Conservation (phyloP, 163 green algal species). For the Scenedesmus sp. region DNA sequence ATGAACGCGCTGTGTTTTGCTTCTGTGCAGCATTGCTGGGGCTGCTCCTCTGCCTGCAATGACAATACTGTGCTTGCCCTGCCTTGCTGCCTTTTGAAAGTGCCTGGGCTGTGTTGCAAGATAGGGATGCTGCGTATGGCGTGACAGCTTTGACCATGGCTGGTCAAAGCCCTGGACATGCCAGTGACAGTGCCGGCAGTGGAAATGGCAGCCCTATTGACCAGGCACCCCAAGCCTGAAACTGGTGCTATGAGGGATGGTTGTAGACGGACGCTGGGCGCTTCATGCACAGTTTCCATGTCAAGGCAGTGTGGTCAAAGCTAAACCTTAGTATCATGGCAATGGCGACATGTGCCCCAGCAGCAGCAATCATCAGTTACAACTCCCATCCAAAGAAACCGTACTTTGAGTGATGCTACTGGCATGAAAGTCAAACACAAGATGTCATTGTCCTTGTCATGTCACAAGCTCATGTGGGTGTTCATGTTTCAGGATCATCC, state of each 20-base stretch:
- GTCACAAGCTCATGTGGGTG: background rate
- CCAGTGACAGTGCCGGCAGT: background rate
- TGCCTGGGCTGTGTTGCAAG: background rate
- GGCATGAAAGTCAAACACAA: background rate
- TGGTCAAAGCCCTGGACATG: background rate
- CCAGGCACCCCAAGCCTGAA: background rate
- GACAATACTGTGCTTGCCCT: background rate
- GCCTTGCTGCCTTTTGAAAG: background rate
- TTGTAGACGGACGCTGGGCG: background rate
- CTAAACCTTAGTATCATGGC: background rate
- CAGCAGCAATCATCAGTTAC: background rate
- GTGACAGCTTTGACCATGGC: background rate
- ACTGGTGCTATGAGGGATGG: background rate
- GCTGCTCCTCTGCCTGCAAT: background rate
- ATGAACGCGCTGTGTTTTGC: constrained; percentile 11
- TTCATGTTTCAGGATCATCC: too few species aligned
- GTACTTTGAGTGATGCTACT: background rate
- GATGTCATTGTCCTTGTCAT: background rate
- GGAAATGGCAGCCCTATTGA: background rate
- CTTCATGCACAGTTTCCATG: constrained; percentile 8
- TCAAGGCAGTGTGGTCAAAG: background rate
- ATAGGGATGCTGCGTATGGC: background rate
- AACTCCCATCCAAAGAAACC: too few species aligned
- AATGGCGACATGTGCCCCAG: background rate
- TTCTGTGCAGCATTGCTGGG: background rate